Conservation (phyloP, 169 alveolate genomes). For the Cryptosporidium tyzzeri region DNA sequence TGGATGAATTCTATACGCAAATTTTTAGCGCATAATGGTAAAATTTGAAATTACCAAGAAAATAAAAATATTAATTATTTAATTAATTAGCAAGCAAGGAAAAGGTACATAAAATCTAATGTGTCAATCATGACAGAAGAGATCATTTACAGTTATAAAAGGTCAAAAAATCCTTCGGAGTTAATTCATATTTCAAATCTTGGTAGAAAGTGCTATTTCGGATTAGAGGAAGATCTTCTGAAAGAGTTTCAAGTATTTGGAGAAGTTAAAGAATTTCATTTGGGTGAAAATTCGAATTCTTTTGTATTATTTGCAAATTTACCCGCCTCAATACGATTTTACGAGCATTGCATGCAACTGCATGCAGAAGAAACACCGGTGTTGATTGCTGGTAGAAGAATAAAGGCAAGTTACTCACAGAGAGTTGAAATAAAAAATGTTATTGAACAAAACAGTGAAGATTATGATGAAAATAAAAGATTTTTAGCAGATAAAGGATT, state of each 20-base stretch:
- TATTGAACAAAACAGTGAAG: not conserved
- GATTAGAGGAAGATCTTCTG: not conserved
- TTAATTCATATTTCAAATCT: slow-evolving; percentile 36
- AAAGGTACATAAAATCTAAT: not conserved
- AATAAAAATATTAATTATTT: not conserved
- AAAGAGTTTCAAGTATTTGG: slow-evolving; percentile 24
- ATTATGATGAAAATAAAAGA: not conserved
- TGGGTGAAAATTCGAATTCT: slow-evolving; percentile 48
- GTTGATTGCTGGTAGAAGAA: slow-evolving; percentile 24
- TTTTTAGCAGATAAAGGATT: slow-evolving; percentile 23
- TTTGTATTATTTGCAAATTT: slow-evolving; percentile 25
- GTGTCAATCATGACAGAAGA: not conserved
- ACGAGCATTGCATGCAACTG: slow-evolving; percentile 30
- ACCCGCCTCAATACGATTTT: slow-evolving; percentile 28
- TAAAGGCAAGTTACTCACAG: slow-evolving; percentile 16
- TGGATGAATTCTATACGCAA: slow-evolving; percentile 2
- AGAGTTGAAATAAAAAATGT: not conserved
- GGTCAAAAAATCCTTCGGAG: slow-evolving; percentile 26
- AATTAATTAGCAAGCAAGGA: not conserved
- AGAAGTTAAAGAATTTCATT: slow-evolving; percentile 11
- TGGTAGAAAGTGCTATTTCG: slow-evolving; percentile 23
- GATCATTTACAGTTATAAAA: slow-evolving; percentile 5
- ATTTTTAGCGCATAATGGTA: slow-evolving; percentile 26
- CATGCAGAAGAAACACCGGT: slow-evolving; percentile 9
- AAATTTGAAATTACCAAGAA: not conserved